Percentiles rank a stretch among this genome's conserved stretches.
These are phyloP conservation scores for Saccharomycopsis lassenensis DNA, from an alignment of 805 yeast species.

Conservation along the genomic window DNA sequence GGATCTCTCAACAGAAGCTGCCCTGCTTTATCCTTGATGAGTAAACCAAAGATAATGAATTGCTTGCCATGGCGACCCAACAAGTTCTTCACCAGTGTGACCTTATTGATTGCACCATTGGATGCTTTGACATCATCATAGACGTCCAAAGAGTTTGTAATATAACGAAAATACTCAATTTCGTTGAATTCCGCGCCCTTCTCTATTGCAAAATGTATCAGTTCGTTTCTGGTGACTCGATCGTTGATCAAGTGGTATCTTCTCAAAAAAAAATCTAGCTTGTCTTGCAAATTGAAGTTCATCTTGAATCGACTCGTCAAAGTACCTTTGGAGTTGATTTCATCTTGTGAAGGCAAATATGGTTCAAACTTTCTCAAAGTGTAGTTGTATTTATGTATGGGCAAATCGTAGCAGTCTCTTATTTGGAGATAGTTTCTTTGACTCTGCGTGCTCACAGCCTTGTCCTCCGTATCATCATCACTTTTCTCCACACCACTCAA, in stretches of 20 bases:
- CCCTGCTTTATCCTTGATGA: constrained; percentile 54
- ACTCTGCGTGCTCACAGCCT: constrained; percentile 19
- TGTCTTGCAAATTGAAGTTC: constrained; percentile 20
- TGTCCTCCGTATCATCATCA: constrained; percentile 18
- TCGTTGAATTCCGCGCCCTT: constrained; percentile 19
- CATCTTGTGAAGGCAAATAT: constrained; percentile 8
- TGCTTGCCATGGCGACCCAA: constrained; percentile 73
- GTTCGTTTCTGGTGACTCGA: constrained; percentile 62
- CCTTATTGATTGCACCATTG: constrained; percentile 21
- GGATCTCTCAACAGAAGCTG: constrained; percentile 73
- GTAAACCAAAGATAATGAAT: constrained; percentile 69
- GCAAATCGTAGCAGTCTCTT: constrained; percentile 53
- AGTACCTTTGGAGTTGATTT: constrained; percentile 9
- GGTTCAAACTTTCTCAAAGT: constrained; percentile 48
- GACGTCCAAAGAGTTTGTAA: too few relatives aligned
- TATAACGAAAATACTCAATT: constrained; percentile 10
- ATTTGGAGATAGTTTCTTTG: constrained; percentile 23
- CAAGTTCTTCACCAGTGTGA: constrained; percentile 73
- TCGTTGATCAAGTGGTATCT: constrained; percentile 59
- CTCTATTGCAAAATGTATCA: constrained; percentile 38
- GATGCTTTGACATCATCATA: constrained; percentile 18
- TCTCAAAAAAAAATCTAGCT: constrained; percentile 34
- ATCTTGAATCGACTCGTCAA: constrained; percentile 7
- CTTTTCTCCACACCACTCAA: constrained; percentile 14
- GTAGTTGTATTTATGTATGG: constrained; percentile 50